phyloP scores from a whole-genome alignment of 768 basidiomycete species.

The Rhodotorula paludigena region DNA sequence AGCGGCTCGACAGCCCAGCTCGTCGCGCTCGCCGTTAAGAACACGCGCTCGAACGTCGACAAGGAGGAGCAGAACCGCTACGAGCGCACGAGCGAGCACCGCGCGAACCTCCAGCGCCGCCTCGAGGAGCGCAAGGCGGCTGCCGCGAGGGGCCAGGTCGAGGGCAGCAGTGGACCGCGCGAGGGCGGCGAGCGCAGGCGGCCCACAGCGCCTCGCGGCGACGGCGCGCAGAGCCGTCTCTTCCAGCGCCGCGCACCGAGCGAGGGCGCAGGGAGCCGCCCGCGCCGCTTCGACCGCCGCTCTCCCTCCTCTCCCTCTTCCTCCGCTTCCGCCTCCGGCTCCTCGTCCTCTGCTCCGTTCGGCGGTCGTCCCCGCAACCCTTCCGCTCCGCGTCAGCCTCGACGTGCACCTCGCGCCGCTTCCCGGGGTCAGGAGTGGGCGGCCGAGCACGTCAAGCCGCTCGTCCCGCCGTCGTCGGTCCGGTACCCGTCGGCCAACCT shows the following conservation, averaged over 20 bases:
- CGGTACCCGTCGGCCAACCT: constrained; percentile 10
- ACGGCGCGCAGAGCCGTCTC: neutral
- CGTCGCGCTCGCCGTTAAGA: constrained; percentile 18
- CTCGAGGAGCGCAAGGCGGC: neutral
- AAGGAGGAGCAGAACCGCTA: neutral
- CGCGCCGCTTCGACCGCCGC: neutral
- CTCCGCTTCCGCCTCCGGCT: neutral
- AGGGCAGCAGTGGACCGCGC: neutral
- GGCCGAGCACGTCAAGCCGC: constrained; percentile 6
- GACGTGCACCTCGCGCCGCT: neutral
- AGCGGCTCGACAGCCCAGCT: constrained; percentile 19
- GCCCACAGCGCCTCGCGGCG: neutral
- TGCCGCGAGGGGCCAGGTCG: neutral
- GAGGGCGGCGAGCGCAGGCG: neutral
- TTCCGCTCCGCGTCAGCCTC: neutral
- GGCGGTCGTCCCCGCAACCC: neutral
- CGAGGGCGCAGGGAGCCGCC: too few relatives aligned
- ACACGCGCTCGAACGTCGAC: constrained; percentile 3
- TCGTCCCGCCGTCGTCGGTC: constrained; percentile 6
- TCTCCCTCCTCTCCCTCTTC: too few relatives aligned
- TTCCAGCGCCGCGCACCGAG: too few relatives aligned
- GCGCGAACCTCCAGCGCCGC: neutral
- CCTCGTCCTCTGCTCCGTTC: neutral
- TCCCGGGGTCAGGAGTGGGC: neutral
- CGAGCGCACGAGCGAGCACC: neutral